phyloP scores from a whole-genome alignment of 805 yeast genomes.

The Priceomyces carsonii region DNA sequence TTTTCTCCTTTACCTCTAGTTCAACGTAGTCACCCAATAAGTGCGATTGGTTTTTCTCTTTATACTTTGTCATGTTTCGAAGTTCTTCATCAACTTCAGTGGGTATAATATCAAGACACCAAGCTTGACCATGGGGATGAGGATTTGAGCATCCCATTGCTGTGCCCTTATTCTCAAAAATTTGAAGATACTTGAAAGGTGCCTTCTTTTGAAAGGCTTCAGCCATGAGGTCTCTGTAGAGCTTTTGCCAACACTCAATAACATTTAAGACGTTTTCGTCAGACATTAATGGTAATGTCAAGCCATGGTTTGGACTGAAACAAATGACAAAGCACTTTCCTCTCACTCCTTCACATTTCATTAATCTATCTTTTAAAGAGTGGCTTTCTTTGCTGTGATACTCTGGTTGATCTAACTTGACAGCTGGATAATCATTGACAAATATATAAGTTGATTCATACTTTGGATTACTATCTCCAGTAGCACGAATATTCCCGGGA shows the following conservation, averaged over 20 bases:
- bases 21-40: constrained; percentile 63
- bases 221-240: constrained; percentile 46
- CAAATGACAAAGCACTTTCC: constrained; percentile 75
- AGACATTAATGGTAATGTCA: constrained; percentile 65
- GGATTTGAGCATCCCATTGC: constrained; percentile 85
- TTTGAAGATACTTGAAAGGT: constrained; percentile 62
- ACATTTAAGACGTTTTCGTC: constrained; percentile 44
- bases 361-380: constrained; percentile 42
- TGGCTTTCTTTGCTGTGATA: constrained; percentile 19
- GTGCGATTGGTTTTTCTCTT: constrained; percentile 40
- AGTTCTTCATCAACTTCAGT: constrained; percentile 65
- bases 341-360: constrained; percentile 57
- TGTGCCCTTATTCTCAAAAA: constrained; percentile 75
- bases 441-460: constrained; percentile 61
- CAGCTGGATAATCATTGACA: constrained; percentile 72
- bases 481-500: constrained; percentile 68
- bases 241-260: constrained; percentile 60
- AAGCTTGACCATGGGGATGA: constrained; percentile 82
- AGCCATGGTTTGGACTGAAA: constrained; percentile 67
- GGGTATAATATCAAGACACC: constrained; percentile 69
- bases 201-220: constrained; percentile 36
- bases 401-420: constrained; percentile 55
- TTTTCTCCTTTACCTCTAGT: constrained; percentile 50
- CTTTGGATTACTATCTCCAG: constrained; percentile 58
- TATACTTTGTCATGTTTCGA: constrained; percentile 49